phyloP scores from a whole-genome alignment of 2,329 filamentous ascomycete species.

The Fusarium tuaranense region DNA sequence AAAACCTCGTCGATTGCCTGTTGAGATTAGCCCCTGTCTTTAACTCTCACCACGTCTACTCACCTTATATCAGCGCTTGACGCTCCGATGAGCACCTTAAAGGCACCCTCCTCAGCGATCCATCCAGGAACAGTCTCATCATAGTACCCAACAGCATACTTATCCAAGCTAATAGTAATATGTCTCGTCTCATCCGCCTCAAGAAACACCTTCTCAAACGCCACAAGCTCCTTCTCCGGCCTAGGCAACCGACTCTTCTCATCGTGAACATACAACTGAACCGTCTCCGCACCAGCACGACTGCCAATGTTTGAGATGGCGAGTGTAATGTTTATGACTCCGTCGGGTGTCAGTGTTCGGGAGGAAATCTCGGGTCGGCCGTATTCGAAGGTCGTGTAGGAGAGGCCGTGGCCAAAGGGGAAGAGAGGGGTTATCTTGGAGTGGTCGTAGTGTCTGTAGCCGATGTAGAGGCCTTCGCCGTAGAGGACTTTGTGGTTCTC shows the following conservation, averaged over 20 bases:
- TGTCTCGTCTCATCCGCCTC: slow-evolving; percentile 67
- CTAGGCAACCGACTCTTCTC: slow-evolving; percentile 71
- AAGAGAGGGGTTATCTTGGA: slow-evolving; percentile 71
- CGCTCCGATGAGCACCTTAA: slow-evolving; percentile 70
- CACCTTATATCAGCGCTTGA: slow-evolving; percentile 74
- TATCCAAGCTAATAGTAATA: slow-evolving; percentile 59
- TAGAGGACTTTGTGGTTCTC: slow-evolving; percentile 77
- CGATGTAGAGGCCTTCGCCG: slow-evolving; percentile 79
- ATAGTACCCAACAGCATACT: slow-evolving; percentile 70
- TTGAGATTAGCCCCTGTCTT: slow-evolving; percentile 15
- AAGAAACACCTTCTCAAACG: slow-evolving; percentile 74
- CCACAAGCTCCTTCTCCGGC: slow-evolving; percentile 77
- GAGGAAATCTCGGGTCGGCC: slow-evolving; percentile 65
- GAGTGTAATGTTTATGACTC: slow-evolving; percentile 58
- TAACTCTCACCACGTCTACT: slow-evolving; percentile 28
- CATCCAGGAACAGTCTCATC: slow-evolving; percentile 69
- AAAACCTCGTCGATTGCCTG: slow-evolving; percentile 64
- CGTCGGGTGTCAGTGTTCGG: slow-evolving; percentile 53
- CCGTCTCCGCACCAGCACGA: slow-evolving; percentile 69
- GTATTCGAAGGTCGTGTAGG: slow-evolving; percentile 78
- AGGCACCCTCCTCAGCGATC: slow-evolving; percentile 74
- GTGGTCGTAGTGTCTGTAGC: slow-evolving; percentile 79
- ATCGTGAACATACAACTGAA: slow-evolving; percentile 77
- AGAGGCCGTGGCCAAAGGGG: slow-evolving; percentile 79
- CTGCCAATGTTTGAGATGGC: slow-evolving; percentile 67